Base-by-base conservation (phyloP, 2,329 filamentous ascomycete genomes). In the Sporothrix pallida region DNA sequence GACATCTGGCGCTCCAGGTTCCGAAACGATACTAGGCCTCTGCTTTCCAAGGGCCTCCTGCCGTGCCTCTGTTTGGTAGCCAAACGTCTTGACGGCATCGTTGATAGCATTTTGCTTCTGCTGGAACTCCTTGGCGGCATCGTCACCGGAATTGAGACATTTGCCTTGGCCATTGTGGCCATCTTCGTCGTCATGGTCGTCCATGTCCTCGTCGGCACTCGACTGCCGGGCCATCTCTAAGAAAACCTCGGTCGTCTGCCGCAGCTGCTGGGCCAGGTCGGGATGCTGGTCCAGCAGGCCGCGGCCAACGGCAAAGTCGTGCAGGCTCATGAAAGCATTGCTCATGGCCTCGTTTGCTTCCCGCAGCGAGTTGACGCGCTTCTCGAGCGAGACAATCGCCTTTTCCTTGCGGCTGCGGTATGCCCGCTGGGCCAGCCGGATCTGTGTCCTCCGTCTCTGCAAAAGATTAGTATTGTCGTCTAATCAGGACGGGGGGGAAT, bases 391-490 rank as follows among this genome's bases (percentile, higher is more conserved):
- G 42, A 89, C 87, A 73, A 97, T 95, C 5, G 92, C 92, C 26
- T 88, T 91, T 79, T 97, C 94, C 82, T 97, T 97, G 70, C 94
- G 90, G 78, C 92, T 89, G 17, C 94, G 89, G 79, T 97, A 97
- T 0, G 93, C 93, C 76, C 94, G 86, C 81, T 97, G 94, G 1
- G 94, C 94, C 72, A 95, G 87, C 31, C 94, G 90, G 76, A 97
- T 96, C 80, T 97, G 94, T 5, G 93, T 95, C 72, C 94, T 89
- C 71, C 94, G 91, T 75, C 93, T 91, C 92, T 82, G 73, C 54
- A 5, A 93, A 56, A 1, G 10, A 17, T 63, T 26, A 75, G 75
- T 56, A 42, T 54, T 23, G 10, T 48, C n/a, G 7, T 12, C 44
- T 44, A 20, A 1, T 65, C 20, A n/a, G n/a, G n/a, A n/a, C n/a